Percentiles rank a stretch among this genome's conserved stretches.
phyloP scores from a whole-genome alignment of 768 basidiomycete species.

The Boletus barrowsii region DNA sequence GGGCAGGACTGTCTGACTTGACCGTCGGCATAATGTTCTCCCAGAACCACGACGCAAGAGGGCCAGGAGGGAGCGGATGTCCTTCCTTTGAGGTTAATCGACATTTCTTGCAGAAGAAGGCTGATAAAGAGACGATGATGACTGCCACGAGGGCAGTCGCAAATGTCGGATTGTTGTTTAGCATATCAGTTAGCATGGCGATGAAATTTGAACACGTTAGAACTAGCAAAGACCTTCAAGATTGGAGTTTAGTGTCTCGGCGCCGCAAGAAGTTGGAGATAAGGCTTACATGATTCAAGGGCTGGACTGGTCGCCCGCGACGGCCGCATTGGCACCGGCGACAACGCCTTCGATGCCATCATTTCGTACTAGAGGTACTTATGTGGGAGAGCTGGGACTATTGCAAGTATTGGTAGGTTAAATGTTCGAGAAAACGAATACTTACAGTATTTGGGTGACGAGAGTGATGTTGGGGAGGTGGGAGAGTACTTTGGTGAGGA shows the following conservation, averaged over 20 bases:
- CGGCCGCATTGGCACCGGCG: no score
- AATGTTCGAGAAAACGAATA: constrained; percentile 1
- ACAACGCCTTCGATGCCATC: no score
- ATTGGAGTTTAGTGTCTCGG: no score
- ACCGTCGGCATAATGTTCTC: background rate
- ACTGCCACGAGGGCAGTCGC: background rate
- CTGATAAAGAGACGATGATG: background rate
- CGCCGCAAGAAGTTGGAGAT: no score
- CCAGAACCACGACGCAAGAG: constrained; percentile 9
- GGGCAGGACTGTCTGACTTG: constrained; percentile 5
- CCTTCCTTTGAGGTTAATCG: constrained; percentile 4
- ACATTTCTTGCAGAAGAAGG: background rate
- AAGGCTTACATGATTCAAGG: no score
- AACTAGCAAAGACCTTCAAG: no score
- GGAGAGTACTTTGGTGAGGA: constrained; percentile 93
- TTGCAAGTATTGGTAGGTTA: constrained; percentile 10
- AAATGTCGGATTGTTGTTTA: background rate
- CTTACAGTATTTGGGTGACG: constrained; percentile 91
- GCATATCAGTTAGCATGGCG: background rate
- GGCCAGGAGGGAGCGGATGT: constrained; percentile 16
- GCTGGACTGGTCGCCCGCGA: no score
- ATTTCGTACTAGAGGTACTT: no score
- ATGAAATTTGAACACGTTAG: no score
- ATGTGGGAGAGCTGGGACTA: constrained; percentile 88
- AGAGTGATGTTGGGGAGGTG: constrained; percentile 86